Evolutionary conservation across 192 early-diverging fungal species (phyloP).

Genomic region (Piromyces sp.): DNA sequence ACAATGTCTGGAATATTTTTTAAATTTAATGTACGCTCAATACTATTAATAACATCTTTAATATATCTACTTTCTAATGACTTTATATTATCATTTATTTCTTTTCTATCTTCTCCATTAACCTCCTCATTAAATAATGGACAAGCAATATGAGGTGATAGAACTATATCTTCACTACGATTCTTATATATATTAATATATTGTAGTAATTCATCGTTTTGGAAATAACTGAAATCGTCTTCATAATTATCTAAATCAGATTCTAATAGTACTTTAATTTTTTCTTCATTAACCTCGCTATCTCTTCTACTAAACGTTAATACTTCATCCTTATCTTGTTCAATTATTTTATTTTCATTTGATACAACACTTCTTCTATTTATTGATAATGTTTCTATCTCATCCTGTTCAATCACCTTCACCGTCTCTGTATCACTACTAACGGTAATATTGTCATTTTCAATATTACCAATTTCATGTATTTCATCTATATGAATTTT

Average conservation of each 20-base stretch:
- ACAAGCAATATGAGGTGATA: background rate
- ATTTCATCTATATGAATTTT: background rate
- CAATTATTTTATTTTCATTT: background rate
- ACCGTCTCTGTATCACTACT: no score
- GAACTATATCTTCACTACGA: background rate
- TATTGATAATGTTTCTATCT: background rate
- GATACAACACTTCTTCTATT: no score
- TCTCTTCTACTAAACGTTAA: background rate
- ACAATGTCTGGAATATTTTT: background rate
- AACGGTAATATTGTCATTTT: background rate
- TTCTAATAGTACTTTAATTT: background rate
- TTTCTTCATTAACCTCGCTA: background rate
- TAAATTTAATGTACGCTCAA: background rate
- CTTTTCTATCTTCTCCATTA: background rate
- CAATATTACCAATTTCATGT: background rate
- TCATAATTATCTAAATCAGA: background rate
- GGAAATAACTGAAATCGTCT: background rate
- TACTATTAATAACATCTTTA: background rate
- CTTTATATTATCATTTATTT: background rate
- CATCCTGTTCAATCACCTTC: background rate
- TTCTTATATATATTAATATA: background rate
- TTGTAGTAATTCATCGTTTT: background rate
- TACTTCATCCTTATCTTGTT: background rate
- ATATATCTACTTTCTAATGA: background rate
- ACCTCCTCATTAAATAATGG: background rate